phyloP scores from a whole-genome alignment of 441 rosid species.

The Viola pubescens region DNA sequence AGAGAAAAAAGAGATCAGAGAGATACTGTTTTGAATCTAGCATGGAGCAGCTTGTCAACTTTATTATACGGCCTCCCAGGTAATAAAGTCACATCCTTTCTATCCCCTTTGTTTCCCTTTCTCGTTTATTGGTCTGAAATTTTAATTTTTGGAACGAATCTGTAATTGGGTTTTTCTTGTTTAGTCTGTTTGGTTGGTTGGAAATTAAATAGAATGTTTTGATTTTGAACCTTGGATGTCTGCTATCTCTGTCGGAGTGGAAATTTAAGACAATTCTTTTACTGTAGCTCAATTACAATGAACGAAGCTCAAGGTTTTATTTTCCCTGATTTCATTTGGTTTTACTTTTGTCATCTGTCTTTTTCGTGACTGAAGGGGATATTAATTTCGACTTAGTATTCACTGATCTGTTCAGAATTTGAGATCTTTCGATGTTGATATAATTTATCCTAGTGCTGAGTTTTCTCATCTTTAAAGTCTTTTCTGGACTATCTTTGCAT shows the following conservation, averaged over 20 bases:
- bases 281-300: not conserved
- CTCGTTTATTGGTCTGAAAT: not conserved
- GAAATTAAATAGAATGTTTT: slow-evolving; percentile 1
- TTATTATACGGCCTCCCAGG: slow-evolving; percentile 95
- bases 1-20: slow-evolving; percentile 1
- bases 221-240: slow-evolving; percentile 12
- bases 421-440: slow-evolving; percentile 9
- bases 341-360: slow-evolving; percentile 8
- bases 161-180: slow-evolving; percentile 1
- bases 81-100: slow-evolving; percentile 15
- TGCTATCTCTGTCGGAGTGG: slow-evolving; percentile 3
- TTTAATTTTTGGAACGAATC: not conserved
- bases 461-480: too few species aligned
- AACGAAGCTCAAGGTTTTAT: too few species aligned
- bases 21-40: slow-evolving; percentile 24
- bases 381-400: not conserved
- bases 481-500: too few species aligned
- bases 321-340: not conserved
- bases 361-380: not conserved
- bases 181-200: slow-evolving; percentile 16
- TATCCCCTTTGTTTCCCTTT: not conserved
- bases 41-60: slow-evolving; percentile 93
- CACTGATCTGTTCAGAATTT: slow-evolving; percentile 13
- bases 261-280: slow-evolving; percentile 11
- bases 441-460: too few species aligned